Conservation (phyloP, 2,329 filamentous ascomycete genomes). For the Teratosphaeria gauchensis region DNA sequence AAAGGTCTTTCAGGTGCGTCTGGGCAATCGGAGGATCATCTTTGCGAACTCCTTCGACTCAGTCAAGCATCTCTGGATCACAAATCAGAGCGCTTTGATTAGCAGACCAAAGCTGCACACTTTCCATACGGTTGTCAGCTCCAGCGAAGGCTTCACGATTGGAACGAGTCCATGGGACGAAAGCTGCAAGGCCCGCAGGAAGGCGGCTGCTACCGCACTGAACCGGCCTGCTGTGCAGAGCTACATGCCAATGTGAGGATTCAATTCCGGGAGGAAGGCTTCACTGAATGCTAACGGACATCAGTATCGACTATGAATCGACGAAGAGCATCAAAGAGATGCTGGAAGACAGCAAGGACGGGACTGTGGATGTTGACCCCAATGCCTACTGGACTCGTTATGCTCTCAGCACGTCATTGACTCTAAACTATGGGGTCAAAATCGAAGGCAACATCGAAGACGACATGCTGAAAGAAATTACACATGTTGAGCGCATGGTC, state of each 20-base stretch:
- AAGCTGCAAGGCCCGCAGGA: conserved; percentile 65
- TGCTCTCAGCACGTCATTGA: conserved; percentile 67
- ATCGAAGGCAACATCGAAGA: conserved; percentile 63
- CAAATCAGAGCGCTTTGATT: conserved; percentile 66
- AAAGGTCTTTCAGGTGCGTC: conserved; percentile 36
- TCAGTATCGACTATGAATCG: conserved; percentile 60
- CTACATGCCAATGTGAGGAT: conserved; percentile 58
- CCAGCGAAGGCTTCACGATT: conserved; percentile 70
- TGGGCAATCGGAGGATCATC: conserved; percentile 64
- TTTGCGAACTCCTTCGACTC: conserved; percentile 72
- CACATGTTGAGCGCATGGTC: conserved; percentile 63
- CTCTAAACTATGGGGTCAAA: conserved; percentile 69
- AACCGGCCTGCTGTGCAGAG: conserved; percentile 67
- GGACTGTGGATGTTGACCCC: conserved; percentile 57
- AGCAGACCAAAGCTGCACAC: conserved; percentile 71
- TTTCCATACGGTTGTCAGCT: conserved; percentile 70
- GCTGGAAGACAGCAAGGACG: conserved; percentile 52
- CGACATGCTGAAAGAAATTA: conserved; percentile 61
- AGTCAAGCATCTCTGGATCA: conserved; percentile 66
- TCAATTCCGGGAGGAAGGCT: not conserved
- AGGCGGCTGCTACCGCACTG: conserved; percentile 68
- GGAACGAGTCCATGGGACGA: conserved; percentile 79
- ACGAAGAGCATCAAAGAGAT: conserved; percentile 64
- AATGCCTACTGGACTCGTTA: conserved; percentile 65
- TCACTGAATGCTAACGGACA: not conserved